Base-by-base conservation (phyloP, 2,329 filamentous ascomycete genomes). In the Rosellinia necatrix region DNA sequence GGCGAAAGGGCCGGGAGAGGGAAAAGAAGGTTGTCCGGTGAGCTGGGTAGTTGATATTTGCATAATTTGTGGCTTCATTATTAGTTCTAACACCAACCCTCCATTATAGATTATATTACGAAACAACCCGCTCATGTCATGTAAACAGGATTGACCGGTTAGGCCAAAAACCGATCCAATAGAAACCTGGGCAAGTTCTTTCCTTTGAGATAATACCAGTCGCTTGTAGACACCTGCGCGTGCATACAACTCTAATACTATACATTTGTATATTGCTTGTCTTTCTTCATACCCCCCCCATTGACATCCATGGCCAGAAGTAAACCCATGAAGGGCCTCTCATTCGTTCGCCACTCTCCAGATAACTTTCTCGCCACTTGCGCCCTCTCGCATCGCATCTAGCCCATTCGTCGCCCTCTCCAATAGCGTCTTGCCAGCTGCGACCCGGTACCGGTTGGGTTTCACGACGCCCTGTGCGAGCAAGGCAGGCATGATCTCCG, bases 401-500 rank as follows among this genome's bases (percentile, higher is more conserved):
- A 78, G 62, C 3, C 74, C 74, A 7, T 70, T 75, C 27, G 74
- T 70, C 6, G 73, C 75, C 19, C 75, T 69, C 56, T 76, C 74
- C 2, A 76, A 57, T 22, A 72, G 53, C 0, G 68, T 71, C 10
- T 65, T 54, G 1, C 77, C 77, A 53, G 79, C 74, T 2, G 80
- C 69, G 1, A 78, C 52, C 4, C 72, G 70, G 30, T 75, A 72
- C 41, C 68, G 71, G 56, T 78, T 78, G 0, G 78, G 77, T 49
- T 68, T 59, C 24, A 81, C 66, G 2, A 73, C 38, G 0, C 74
- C 73, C 12, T 71, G 63, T 6, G 70, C 71, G 17, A 81, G 59
- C 59, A 85, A 61, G 0, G 73, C 63, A 2, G 80, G 80, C 64
- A 86, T 76, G 48, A 86, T 82, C 12, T 82, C 78, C 0, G 78